Base-by-base conservation (phyloP, 164 flowering plant genomes). In the Cinnamomum chago region DNA sequence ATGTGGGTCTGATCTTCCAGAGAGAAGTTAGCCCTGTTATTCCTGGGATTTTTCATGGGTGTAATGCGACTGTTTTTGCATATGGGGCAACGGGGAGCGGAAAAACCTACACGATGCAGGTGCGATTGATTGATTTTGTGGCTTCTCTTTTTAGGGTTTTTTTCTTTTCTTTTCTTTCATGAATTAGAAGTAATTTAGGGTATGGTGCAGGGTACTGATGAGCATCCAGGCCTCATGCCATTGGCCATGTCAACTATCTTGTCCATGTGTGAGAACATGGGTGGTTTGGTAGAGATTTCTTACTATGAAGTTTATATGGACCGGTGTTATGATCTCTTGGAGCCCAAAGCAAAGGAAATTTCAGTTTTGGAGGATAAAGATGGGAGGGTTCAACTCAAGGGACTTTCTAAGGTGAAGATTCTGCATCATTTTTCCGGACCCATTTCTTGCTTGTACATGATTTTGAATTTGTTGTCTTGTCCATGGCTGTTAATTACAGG, bases 31-130 rank as follows among this genome's bases (percentile, higher is more conserved):
- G 75, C 65, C 95, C 94, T 76, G 80, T 96, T 80, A 86, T 96
- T 79, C 88, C 93, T 23, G 90, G 88, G 66, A 71, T 90, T n/a
- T 89, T 94, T 74, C 72, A 72, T 18, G 98, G 97, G 1, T 81
- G 70, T 67, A 96, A 94, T 71, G 93, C 92, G 5, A 90, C 98
- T 2, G 90, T 94, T 13, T 94, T 96, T 65, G 99, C 98, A 67
- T 92, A 92, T 73, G 99, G 99, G 2, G 98, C 98, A 67, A 94
- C 99, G 3, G 97, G 99, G 2, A 96, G 98, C 68, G 98, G 99
- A 23, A 96, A 96, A 60, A 96, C 97, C 2, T 89, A 84, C 80
- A 94, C 97, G 0, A 94, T 96, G 97, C 98, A 95, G 98, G 99
- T 90, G 52, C 47, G 33, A n/a, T 77, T n/a, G n/a, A 65, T n/a